These are phyloP conservation scores for Ceratobasidium sp. DNA, from an alignment of 1,284 basidiomycete genomes.

Conservation along the genomic window DNA sequence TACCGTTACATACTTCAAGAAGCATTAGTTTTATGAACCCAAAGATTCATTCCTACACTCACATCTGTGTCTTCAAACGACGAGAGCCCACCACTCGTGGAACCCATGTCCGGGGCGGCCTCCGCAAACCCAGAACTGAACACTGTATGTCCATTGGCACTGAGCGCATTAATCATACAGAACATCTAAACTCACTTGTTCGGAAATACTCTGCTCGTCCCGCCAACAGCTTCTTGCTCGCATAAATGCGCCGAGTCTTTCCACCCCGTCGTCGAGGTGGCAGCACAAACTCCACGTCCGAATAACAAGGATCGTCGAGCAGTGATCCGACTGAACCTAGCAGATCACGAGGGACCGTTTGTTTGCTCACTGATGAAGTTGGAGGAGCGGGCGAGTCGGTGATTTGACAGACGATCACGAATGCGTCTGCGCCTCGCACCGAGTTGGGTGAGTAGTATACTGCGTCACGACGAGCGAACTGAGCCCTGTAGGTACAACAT, in stretches of 20 bases:
- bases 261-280: constrained; percentile 57
- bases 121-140: constrained; percentile 73
- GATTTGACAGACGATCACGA: constrained; percentile 81
- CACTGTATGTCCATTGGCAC: constrained; percentile 56
- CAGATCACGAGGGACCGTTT: constrained; percentile 66
- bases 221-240: constrained; percentile 70
- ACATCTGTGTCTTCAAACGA: constrained; percentile 51
- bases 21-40: too few relatives aligned
- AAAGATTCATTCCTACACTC: not conserved
- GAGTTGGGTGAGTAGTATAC: constrained; percentile 69
- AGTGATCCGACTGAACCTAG: constrained; percentile 74
- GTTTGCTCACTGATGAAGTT: constrained; percentile 55
- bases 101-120: constrained; percentile 48
- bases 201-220: constrained; percentile 76
- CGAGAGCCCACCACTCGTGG: not conserved
- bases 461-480: constrained; percentile 77
- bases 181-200: constrained; percentile 64
- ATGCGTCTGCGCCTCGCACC: constrained; percentile 67
- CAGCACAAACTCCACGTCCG: constrained; percentile 80
- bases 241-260: constrained; percentile 62
- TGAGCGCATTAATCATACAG: too few relatives aligned
- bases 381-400: constrained; percentile 70
- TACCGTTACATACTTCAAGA: constrained; percentile 3
- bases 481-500: constrained; percentile 60
- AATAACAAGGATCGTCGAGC: constrained; percentile 81